phyloP scores from a whole-genome alignment of 2,329 filamentous ascomycete genomes.

The Cladophialophora exuberans region DNA sequence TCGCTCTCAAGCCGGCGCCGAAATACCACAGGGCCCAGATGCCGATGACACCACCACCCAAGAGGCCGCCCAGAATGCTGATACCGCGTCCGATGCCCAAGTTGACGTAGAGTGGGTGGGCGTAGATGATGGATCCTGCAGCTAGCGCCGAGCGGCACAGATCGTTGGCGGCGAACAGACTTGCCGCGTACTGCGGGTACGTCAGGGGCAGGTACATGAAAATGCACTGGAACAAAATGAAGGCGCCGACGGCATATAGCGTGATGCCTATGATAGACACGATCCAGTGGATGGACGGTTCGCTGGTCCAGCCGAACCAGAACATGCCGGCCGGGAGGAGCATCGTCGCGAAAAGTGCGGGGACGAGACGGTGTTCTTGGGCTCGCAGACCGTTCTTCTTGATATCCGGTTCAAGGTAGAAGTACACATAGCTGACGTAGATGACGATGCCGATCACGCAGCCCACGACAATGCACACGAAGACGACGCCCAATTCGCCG shows the following conservation, averaged over 20 bases:
- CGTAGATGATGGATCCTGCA: constrained; percentile 42
- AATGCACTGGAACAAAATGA: constrained; percentile 35
- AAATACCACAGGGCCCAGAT: constrained; percentile 64
- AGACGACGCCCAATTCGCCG: constrained; percentile 62
- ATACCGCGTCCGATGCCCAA: constrained; percentile 41
- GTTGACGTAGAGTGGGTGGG: constrained; percentile 40
- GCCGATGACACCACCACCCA: constrained; percentile 50
- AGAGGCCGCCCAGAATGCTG: constrained; percentile 41
- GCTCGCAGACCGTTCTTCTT: constrained; percentile 52
- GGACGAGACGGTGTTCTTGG: constrained; percentile 57
- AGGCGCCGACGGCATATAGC: constrained; percentile 29
- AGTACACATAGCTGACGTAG: constrained; percentile 58
- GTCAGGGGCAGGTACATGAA: constrained; percentile 35
- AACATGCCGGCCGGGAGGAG: constrained; percentile 62
- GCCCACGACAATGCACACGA: constrained; percentile 63
- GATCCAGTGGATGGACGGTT: constrained; percentile 41
- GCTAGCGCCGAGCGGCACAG: constrained; percentile 38
- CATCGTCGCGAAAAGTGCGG: constrained; percentile 57
- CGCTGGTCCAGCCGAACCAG: constrained; percentile 47
- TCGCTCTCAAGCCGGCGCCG: constrained; percentile 57
- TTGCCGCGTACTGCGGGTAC: constrained; percentile 34
- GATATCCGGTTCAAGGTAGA: constrained; percentile 55
- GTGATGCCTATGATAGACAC: constrained; percentile 31
- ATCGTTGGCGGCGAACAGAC: constrained; percentile 36
- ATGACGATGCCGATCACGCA: constrained; percentile 56